Evolutionary conservation across 352 stramenopile genomes (phyloP).

Genomic region (Phytophthora constricta): DNA sequence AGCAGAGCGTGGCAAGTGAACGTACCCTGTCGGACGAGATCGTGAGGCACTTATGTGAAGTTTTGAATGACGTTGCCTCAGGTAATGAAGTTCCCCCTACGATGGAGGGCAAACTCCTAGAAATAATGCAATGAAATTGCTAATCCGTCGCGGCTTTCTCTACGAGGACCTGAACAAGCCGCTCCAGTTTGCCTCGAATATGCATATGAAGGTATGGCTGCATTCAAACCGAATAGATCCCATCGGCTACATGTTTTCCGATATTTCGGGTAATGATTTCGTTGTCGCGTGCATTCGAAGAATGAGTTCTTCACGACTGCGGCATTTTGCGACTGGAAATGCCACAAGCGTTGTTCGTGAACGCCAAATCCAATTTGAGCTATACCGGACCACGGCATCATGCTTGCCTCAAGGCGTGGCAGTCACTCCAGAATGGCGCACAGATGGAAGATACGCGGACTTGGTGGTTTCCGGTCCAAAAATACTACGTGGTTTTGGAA

Average conservation of each 20-base stretch:
- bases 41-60: too few relatives aligned
- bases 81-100: not conserved
- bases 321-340: not conserved
- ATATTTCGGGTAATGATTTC: not conserved
- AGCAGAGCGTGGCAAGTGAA: not conserved
- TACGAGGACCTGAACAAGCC: not conserved
- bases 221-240: not conserved
- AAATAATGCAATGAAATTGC: not conserved
- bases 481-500: not conserved
- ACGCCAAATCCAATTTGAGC: not conserved
- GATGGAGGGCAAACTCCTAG: not conserved
- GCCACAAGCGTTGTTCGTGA: not conserved
- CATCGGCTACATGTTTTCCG: not conserved
- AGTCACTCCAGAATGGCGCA: too few relatives aligned
- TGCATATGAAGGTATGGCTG: not conserved
- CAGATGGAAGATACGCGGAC: slow-evolving; percentile 21
- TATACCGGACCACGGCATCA: not conserved
- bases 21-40: too few relatives aligned
- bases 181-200: not conserved
- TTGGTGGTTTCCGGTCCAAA: not conserved
- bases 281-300: not conserved
- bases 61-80: not conserved
- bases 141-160: slow-evolving; percentile 20
- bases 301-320: slow-evolving; percentile 10
- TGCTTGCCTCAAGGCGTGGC: not conserved